A percentile compares a stretch with the other conserved stretches of the same genome.
These are phyloP conservation scores for Saccharomycopsis babjevae DNA, from an alignment of 805 yeast genomes.

Conservation along the genomic window DNA sequence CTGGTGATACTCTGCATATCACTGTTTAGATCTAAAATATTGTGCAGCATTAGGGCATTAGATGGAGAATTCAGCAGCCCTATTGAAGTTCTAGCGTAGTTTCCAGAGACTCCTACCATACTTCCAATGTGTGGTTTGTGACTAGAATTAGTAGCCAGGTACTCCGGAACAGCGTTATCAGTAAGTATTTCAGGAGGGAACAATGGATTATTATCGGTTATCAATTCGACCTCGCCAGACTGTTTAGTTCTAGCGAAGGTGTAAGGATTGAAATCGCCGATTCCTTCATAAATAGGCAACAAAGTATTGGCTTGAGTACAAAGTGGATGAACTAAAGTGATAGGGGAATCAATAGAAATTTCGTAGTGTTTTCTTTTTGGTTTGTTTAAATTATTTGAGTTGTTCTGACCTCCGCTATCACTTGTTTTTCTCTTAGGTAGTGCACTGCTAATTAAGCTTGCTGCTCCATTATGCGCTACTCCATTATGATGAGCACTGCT, in stretches of 20 bases:
- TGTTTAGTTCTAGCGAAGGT: conserved; percentile 12
- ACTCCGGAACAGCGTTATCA: background rate
- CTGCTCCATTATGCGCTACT: background rate
- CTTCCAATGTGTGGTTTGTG: conserved; percentile 21
- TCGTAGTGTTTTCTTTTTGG: conserved; percentile 73
- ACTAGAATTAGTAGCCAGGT: background rate
- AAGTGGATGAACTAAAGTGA: conserved; percentile 64
- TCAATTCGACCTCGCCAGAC: conserved; percentile 15
- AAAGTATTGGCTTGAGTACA: conserved; percentile 77
- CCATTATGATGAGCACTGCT: background rate
- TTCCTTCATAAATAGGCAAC: conserved; percentile 55
- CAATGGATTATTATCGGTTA: conserved; percentile 14
- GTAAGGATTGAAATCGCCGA: conserved; percentile 11
- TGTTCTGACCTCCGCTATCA: background rate
- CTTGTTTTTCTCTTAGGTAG: conserved; percentile 20
- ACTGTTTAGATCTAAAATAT: background rate
- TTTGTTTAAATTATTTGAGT: conserved; percentile 13
- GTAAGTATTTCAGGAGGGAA: conserved; percentile 17
- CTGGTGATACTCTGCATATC: background rate
- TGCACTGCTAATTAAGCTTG: conserved; percentile 2
- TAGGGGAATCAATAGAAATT: conserved; percentile 89
- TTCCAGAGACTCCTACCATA: conserved; percentile 4
- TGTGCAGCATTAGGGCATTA: background rate
- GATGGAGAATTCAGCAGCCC: background rate
- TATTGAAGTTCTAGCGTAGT: background rate